Evolutionary conservation across 345 rosid species (phyloP).

Genomic region (Citrus glauca): DNA sequence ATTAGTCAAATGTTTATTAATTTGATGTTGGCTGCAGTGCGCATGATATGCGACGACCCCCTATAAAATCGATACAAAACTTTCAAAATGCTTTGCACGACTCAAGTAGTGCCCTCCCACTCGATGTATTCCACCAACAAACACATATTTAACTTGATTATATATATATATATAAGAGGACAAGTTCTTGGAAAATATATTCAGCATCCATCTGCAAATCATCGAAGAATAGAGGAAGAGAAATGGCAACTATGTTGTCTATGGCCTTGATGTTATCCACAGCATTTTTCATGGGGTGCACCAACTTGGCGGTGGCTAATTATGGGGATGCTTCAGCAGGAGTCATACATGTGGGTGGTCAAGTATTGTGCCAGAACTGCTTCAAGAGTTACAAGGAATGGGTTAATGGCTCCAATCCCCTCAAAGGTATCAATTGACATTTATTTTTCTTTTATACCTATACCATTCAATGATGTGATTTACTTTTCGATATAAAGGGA

Average conservation of each 20-base stretch:
- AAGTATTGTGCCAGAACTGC: slow-evolving; percentile 82
- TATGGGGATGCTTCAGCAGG: slow-evolving; percentile 8
- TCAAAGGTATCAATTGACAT: slow-evolving; percentile 44
- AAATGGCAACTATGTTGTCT: slow-evolving; percentile 18
- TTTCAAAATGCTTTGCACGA: slow-evolving; percentile 25
- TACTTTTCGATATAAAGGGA: too few species aligned
- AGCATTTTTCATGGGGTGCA: slow-evolving; percentile 3
- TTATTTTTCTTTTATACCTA: not conserved
- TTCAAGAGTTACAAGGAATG: slow-evolving; percentile 53
- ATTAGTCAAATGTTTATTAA: not conserved
- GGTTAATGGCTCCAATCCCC: slow-evolving; percentile 53
- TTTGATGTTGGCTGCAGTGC: not conserved
- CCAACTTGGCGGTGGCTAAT: slow-evolving; percentile 1
- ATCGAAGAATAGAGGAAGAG: not conserved
- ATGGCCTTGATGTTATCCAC: slow-evolving; percentile 11
- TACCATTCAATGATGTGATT: too few species aligned
- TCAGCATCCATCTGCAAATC: not conserved
- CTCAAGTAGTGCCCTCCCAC: slow-evolving; percentile 25
- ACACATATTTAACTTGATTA: not conserved
- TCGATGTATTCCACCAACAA: not conserved
- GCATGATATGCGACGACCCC: not conserved
- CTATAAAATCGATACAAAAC: too few species aligned
- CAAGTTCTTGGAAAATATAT: too few species aligned
- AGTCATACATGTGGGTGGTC: slow-evolving; percentile 57
- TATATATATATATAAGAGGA: not conserved